Conservation (phyloP, 352 stramenopile genomes). For the Pythium vanterpoolii region DNA sequence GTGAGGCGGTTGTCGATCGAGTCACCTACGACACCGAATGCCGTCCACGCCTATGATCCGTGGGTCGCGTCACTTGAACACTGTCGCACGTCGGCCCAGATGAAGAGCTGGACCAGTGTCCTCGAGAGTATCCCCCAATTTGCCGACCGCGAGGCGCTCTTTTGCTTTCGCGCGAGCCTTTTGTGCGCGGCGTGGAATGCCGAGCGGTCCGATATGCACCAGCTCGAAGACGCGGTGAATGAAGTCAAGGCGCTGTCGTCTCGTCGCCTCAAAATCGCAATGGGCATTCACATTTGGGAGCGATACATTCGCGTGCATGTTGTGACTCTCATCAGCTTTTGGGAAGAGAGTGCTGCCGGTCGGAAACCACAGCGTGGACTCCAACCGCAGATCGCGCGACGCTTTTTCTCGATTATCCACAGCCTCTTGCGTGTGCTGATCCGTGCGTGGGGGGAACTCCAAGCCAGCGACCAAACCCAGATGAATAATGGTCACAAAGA, state of each 20-base stretch:
- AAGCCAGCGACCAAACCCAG: neutral
- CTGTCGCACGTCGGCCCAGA: slow-evolving; percentile 53
- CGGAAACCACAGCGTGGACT: slow-evolving; percentile 65
- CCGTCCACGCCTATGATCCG: slow-evolving; percentile 30
- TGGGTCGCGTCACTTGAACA: slow-evolving; percentile 69
- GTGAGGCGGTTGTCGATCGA: neutral
- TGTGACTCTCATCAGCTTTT: slow-evolving; percentile 77
- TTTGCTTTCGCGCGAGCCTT: slow-evolving; percentile 60
- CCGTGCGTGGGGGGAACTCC: slow-evolving; percentile 18
- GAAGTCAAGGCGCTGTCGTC: slow-evolving; percentile 52
- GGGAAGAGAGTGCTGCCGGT: slow-evolving; percentile 70
- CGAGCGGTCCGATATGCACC: slow-evolving; percentile 80
- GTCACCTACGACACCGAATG: neutral
- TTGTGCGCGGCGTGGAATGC: slow-evolving; percentile 79
- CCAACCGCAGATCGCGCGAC: slow-evolving; percentile 67
- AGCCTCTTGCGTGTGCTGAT: slow-evolving; percentile 48
- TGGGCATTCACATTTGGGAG: slow-evolving; percentile 78
- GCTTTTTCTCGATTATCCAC: slow-evolving; percentile 80
- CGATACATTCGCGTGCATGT: slow-evolving; percentile 80
- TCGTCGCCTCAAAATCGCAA: slow-evolving; percentile 44
- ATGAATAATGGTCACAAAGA: slow-evolving; percentile 14
- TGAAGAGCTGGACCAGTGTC: slow-evolving; percentile 64
- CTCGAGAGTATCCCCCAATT: slow-evolving; percentile 62
- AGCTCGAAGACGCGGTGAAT: slow-evolving; percentile 67
- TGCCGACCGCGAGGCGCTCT: slow-evolving; percentile 46